Conservation (phyloP, 257 asterid genomes). For the Pogostemon cablin region DNA sequence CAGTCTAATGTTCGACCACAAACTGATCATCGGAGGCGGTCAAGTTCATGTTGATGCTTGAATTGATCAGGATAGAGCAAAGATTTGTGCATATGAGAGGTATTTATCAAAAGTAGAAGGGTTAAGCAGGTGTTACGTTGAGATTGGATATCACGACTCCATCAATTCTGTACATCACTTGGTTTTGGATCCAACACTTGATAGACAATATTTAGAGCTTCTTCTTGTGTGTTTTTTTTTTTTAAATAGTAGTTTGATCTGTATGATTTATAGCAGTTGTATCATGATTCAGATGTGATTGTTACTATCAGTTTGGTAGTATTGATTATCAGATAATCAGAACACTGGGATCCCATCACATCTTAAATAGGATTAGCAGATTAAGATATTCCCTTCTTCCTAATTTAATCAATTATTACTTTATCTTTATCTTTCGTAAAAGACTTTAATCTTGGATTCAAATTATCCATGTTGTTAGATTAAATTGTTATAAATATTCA, state of each 20-base stretch:
- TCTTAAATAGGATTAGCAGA: slow-evolving; percentile 12
- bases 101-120: not conserved
- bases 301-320: slow-evolving; percentile 19
- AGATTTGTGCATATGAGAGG: slow-evolving; percentile 21
- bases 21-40: not conserved
- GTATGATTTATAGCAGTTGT: too few species aligned
- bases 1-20: not conserved
- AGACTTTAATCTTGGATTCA: too few species aligned
- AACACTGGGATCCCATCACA: not conserved
- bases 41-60: not conserved
- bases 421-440: too few species aligned
- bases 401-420: not conserved
- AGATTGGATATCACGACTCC: not conserved
- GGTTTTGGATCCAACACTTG: slow-evolving; percentile 5
- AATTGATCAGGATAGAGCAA: not conserved
- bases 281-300: not conserved
- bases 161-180: not conserved
- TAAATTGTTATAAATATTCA: too few species aligned
- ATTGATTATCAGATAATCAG: not conserved
- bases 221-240: too few species aligned
- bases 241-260: too few species aligned
- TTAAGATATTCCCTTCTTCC: slow-evolving; percentile 11
- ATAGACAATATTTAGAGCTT: not conserved
- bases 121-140: not conserved
- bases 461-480: too few species aligned